phyloP scores from a whole-genome alignment of 2,329 filamentous ascomycete genomes.

The Paracoccidioides lutzii region DNA sequence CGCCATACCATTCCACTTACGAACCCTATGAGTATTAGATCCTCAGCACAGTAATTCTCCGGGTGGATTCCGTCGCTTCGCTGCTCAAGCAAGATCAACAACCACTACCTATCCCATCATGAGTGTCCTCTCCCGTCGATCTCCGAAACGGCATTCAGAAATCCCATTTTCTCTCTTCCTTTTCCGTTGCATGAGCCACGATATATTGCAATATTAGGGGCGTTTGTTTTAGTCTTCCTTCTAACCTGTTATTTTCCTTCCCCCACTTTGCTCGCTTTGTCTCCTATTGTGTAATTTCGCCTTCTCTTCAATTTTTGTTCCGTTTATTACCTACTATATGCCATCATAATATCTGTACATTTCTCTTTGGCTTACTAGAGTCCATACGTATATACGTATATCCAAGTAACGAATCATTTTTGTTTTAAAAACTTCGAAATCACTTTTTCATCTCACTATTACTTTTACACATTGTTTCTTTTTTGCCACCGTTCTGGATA shows the following conservation, averaged over 20 bases:
- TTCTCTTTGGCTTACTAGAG: slow-evolving; percentile 14
- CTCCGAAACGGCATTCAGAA: neutral
- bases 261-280: too few relatives aligned
- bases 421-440: slow-evolving; percentile 20
- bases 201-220: neutral
- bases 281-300: neutral
- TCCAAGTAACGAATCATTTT: slow-evolving; percentile 32
- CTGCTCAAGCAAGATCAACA: neutral
- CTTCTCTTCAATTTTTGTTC: neutral
- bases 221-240: neutral
- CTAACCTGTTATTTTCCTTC: neutral
- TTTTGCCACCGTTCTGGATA: too few relatives aligned
- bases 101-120: neutral
- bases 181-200: slow-evolving; percentile 1
- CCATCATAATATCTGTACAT: slow-evolving; percentile 5
- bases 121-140: neutral
- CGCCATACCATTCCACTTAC: slow-evolving; percentile 18
- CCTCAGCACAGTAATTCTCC: neutral
- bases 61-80: neutral
- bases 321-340: slow-evolving; percentile 11
- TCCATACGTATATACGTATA: neutral
- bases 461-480: too few relatives aligned
- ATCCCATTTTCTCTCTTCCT: neutral
- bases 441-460: too few relatives aligned
- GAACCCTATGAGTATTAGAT: slow-evolving; percentile 27